Conservation (phyloP, 805 yeast genomes). For the Candida boidinii region DNA sequence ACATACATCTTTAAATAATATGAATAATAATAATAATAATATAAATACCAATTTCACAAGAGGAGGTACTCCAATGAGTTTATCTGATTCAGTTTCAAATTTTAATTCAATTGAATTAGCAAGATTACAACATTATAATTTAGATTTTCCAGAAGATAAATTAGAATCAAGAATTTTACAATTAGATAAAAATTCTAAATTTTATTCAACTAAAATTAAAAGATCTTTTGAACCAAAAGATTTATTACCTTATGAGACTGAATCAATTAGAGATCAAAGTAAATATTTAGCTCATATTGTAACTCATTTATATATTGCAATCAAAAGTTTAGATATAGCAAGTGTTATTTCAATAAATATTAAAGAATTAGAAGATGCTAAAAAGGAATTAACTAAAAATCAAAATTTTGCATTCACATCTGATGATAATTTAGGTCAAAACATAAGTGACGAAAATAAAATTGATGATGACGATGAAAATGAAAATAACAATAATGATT, state of each 20-base stretch:
- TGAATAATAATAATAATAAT: conserved; percentile 1
- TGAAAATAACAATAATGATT: conserved; percentile 32
- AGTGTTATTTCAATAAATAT: conserved; percentile 62
- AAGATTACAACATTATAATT: conserved; percentile 25
- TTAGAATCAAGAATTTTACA: conserved; percentile 18
- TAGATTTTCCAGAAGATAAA: conserved; percentile 53
- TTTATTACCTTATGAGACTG: conserved; percentile 65
- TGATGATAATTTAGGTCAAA: conserved; percentile 2
- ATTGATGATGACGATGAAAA: conserved; percentile 25
- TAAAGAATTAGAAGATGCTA: conserved; percentile 48
- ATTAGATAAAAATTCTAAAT: conserved; percentile 13
- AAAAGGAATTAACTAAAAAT: conserved; percentile 7
- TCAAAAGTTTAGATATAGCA: conserved; percentile 63
- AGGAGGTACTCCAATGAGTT: conserved; percentile 1
- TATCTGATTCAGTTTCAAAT: conserved; percentile 2
- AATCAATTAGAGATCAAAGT: conserved; percentile 58
- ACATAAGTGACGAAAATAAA: conserved; percentile 38
- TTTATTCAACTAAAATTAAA: conserved; percentile 14
- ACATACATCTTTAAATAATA: conserved; percentile 3
- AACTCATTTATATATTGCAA: conserved; percentile 69
- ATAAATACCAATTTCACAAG: background rate
- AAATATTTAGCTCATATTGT: conserved; percentile 73
- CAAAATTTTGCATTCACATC: background rate
- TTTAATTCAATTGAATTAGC: conserved; percentile 4
- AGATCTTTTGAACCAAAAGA: conserved; percentile 16